These are phyloP conservation scores for Capsella rubella DNA, from an alignment of 441 rosid genomes.

Conservation along the genomic window DNA sequence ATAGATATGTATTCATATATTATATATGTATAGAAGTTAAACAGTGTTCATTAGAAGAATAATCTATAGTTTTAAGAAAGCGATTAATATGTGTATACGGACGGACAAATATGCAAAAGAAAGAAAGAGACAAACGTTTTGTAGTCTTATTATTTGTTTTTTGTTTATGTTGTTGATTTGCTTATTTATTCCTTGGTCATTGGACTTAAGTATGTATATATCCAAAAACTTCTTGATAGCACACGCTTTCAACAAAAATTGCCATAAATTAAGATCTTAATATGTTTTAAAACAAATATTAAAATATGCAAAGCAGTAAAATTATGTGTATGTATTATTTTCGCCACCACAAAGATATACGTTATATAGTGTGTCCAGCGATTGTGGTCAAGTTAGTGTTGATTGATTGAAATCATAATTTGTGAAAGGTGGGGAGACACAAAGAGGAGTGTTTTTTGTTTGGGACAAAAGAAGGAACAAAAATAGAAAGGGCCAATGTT, in stretches of 20 bases:
- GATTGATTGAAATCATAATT: slow-evolving; percentile 39
- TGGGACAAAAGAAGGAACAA: slow-evolving; percentile 46
- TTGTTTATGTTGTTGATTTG: slow-evolving; percentile 33
- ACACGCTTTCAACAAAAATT: slow-evolving; percentile 22
- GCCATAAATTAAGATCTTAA: neutral
- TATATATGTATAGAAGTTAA: slow-evolving; percentile 18
- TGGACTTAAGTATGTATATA: slow-evolving; percentile 15
- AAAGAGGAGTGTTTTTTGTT: slow-evolving; percentile 38
- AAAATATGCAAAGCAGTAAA: neutral
- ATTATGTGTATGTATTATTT: neutral
- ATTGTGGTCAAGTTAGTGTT: slow-evolving; percentile 31
- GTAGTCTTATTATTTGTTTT: slow-evolving; percentile 16
- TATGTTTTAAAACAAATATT: slow-evolving; percentile 1
- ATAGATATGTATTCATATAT: neutral
- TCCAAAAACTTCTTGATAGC: slow-evolving; percentile 7
- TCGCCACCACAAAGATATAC: neutral
- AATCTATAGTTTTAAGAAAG: neutral
- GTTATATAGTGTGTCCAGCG: neutral
- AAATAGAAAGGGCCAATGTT: slow-evolving; percentile 47
- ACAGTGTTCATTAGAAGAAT: neutral
- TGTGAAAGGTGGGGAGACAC: slow-evolving; percentile 39
- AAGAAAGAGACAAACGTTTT: slow-evolving; percentile 21
- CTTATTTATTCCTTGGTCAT: slow-evolving; percentile 30
- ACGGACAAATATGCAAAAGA: slow-evolving; percentile 20
- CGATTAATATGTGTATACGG: neutral